A percentile compares a stretch with the other conserved stretches of the same genome.
Evolutionary conservation across 345 rosid genomes (phyloP).

Genomic region (Cardiospermum halicacabum): DNA sequence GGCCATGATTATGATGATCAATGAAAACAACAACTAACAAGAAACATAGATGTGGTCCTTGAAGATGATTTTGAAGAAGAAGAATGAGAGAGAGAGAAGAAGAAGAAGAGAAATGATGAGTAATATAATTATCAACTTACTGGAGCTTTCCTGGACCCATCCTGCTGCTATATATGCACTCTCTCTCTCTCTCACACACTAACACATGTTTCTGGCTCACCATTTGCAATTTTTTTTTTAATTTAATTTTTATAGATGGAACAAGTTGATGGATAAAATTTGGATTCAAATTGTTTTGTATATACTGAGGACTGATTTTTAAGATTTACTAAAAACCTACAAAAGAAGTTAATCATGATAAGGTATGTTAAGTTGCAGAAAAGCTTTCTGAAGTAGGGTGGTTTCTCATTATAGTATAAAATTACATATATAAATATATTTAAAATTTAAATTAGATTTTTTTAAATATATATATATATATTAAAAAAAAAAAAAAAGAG

Average conservation of each 20-base stretch:
- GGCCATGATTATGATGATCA: constrained; percentile 40
- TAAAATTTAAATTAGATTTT: background rate
- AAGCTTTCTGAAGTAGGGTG: background rate
- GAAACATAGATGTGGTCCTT: background rate
- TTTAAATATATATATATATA: too few relatives aligned
- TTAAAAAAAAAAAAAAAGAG: too few relatives aligned
- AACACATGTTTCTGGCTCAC: constrained; percentile 17
- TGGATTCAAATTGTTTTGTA: too few relatives aligned
- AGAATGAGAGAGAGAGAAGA: constrained; percentile 17
- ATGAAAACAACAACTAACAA: background rate
- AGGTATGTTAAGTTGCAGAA: background rate
- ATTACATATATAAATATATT: background rate
- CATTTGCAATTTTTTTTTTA: background rate
- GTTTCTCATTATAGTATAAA: background rate
- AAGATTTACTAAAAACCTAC: background rate
- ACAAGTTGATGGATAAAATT: too few relatives aligned
- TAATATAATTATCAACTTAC: constrained; percentile 27
- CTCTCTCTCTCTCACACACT: constrained; percentile 16
- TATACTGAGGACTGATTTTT: too few relatives aligned
- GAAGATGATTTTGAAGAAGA: constrained; percentile 15
- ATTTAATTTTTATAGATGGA: too few relatives aligned
- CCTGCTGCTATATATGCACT: constrained; percentile 22
- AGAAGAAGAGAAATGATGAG: constrained; percentile 26
- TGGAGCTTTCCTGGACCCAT: constrained; percentile 45
- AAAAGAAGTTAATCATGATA: background rate